These are phyloP conservation scores for Gonium pectorale DNA, from an alignment of 139 green algal species.

Conservation along the genomic window DNA sequence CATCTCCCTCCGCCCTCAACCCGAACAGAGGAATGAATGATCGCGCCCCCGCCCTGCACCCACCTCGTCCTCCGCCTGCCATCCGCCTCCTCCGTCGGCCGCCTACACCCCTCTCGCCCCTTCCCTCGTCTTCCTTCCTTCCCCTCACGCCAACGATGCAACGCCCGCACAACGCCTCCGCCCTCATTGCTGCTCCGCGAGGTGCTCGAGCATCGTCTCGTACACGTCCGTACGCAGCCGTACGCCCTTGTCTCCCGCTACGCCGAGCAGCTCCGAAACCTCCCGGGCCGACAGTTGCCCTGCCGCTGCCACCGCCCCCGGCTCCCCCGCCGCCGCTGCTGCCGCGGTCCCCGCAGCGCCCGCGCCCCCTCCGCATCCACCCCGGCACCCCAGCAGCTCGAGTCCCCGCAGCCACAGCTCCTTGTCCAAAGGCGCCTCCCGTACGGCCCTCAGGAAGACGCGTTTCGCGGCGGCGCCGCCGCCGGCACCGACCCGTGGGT, in stretches of 20 bases:
- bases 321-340: not conserved
- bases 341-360: not conserved
- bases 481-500: not conserved
- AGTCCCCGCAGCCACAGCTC: conserved; percentile 83
- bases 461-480: conserved; percentile 49
- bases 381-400: conserved; percentile 41
- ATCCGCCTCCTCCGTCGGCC: too few species aligned
- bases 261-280: conserved; percentile 71
- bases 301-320: not conserved
- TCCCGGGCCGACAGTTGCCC: conserved; percentile 48
- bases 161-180: not conserved
- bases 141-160: too few species aligned
- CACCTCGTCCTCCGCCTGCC: too few species aligned
- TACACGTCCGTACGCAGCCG: conserved; percentile 79
- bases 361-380: not conserved
- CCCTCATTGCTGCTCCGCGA: conserved; percentile 36
- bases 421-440: conserved; percentile 83
- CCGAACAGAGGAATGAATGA: too few species aligned
- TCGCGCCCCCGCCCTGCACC: too few species aligned
- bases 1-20: too few species aligned
- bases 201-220: conserved; percentile 72
- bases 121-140: too few species aligned
- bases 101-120: too few species aligned
- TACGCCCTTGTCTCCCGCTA: conserved; percentile 79
- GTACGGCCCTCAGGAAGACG: conserved; percentile 81